Evolutionary conservation across 2,329 filamentous ascomycete genomes (phyloP).

Genomic region (Hypoxylon sp.): DNA sequence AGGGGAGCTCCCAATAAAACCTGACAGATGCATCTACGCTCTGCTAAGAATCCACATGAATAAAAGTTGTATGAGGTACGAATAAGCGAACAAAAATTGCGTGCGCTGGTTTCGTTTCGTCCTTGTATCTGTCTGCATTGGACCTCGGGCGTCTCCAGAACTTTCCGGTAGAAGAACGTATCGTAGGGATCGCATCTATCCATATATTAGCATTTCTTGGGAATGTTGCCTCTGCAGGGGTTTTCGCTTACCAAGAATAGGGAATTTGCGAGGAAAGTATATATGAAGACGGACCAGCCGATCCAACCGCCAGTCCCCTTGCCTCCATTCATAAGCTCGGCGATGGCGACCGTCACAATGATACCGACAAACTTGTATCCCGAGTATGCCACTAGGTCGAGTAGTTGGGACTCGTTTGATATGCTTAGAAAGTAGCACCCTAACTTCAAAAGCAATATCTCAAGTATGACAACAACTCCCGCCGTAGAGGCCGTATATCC

Average conservation of each 20-base stretch:
- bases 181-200: conserved; percentile 89
- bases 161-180: conserved; percentile 95
- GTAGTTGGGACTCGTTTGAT: conserved; percentile 91
- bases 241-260: conserved; percentile 83
- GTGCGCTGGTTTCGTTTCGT: conserved; percentile 89
- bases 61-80: conserved; percentile 91
- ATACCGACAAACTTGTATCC: conserved; percentile 99
- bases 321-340: conserved; percentile 82
- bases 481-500: conserved; percentile 90
- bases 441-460: conserved; percentile 91
- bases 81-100: conserved; percentile 94
- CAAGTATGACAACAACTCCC: conserved; percentile 84
- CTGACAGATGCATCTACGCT: conserved; percentile 41
- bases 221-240: not conserved
- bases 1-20: not conserved
- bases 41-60: conserved; percentile 86
- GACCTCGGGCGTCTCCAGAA: conserved; percentile 73
- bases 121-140: conserved; percentile 80
- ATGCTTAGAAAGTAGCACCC: conserved; percentile 96
- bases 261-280: conserved; percentile 94
- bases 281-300: conserved; percentile 89
- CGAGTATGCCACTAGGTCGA: conserved; percentile 95
- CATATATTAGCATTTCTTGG: conserved; percentile 34
- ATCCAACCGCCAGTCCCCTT: conserved; percentile 89
- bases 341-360: conserved; percentile 86